A percentile compares a stretch with the other conserved stretches of the same genome.
These are phyloP conservation scores for Rhodotorula kratochvilovae DNA, from an alignment of 768 basidiomycete genomes.

Conservation along the genomic window DNA sequence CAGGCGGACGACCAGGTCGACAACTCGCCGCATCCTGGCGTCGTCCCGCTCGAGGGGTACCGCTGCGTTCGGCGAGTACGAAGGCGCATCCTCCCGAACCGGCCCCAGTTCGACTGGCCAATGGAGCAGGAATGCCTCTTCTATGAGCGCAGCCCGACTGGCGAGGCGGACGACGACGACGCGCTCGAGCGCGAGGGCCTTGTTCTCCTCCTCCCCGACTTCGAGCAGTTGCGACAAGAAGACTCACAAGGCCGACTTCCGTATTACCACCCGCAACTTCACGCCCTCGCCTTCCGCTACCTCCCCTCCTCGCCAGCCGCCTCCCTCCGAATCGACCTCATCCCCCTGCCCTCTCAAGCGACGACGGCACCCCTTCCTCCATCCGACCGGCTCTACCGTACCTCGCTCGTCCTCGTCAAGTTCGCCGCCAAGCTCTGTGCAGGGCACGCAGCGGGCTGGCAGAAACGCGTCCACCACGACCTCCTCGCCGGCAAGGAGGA, in stretches of 20 bases:
- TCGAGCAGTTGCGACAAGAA: slow-evolving; percentile 46
- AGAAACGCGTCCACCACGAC: slow-evolving; percentile 82
- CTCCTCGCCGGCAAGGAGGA: slow-evolving; percentile 63
- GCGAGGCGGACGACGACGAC: background rate
- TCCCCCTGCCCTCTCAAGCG: slow-evolving; percentile 7
- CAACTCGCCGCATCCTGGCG: background rate
- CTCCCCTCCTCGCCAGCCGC: slow-evolving; percentile 43
- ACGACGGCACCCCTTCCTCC: background rate
- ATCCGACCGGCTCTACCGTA: slow-evolving; percentile 67
- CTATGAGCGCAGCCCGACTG: slow-evolving; percentile 1
- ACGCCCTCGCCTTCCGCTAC: slow-evolving; percentile 76
- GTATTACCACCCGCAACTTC: slow-evolving; percentile 83
- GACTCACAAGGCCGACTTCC: slow-evolving; percentile 55
- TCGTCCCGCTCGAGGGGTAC: slow-evolving; percentile 48
- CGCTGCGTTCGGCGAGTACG: slow-evolving; percentile 57
- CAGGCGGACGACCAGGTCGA: slow-evolving; percentile 49
- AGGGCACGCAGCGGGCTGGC: slow-evolving; percentile 64
- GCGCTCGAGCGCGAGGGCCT: slow-evolving; percentile 25
- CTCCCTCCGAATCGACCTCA: slow-evolving; percentile 20
- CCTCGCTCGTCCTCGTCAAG: slow-evolving; percentile 72
- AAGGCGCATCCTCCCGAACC: slow-evolving; percentile 67
- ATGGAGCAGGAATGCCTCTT: slow-evolving; percentile 28
- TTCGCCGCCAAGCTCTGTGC: slow-evolving; percentile 82
- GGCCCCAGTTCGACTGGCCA: slow-evolving; percentile 66
- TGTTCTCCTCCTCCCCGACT: slow-evolving; percentile 48